phyloP scores from a whole-genome alignment of 228 moss, liverwort and hornwort genomes.

The Sphagnum fallax region DNA sequence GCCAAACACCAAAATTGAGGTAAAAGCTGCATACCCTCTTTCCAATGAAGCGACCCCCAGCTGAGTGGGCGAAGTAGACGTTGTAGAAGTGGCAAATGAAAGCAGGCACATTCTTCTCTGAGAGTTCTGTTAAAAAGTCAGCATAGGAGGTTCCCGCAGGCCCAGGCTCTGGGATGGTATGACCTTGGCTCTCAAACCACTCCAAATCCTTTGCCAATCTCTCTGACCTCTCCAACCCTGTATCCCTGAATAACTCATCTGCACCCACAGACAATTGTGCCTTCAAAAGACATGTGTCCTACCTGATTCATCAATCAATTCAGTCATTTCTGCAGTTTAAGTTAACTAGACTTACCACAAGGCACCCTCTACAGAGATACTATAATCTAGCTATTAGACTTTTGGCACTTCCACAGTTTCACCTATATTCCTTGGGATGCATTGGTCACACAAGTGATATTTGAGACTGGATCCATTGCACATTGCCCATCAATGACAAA shows the following conservation, averaged over 20 bases:
- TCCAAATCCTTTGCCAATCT: slow-evolving; percentile 67
- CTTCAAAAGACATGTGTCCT: not conserved
- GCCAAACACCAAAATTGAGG: not conserved
- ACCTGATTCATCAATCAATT: not conserved
- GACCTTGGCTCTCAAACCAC: slow-evolving; percentile 84
- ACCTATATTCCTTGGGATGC: no score
- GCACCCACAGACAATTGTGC: slow-evolving; percentile 6
- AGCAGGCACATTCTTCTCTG: slow-evolving; percentile 72
- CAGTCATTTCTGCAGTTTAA: no score
- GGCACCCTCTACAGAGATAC: no score
- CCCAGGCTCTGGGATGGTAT: slow-evolving; percentile 61
- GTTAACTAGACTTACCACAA: not conserved
- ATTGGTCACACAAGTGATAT: no score
- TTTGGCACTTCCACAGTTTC: no score
- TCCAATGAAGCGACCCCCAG: slow-evolving; percentile 92
- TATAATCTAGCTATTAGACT: no score
- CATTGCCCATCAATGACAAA: no score
- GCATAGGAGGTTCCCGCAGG: slow-evolving; percentile 62
- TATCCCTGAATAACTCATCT: slow-evolving; percentile 82
- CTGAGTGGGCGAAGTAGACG: slow-evolving; percentile 93
- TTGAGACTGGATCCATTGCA: no score
- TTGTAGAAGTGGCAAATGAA: slow-evolving; percentile 99
- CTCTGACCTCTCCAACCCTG: slow-evolving; percentile 77
- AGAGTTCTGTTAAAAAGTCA: slow-evolving; percentile 51
- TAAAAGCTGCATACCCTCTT: slow-evolving; percentile 44